Base-by-base conservation (phyloP, 306 rosid species). In the Medicago arabica region DNA sequence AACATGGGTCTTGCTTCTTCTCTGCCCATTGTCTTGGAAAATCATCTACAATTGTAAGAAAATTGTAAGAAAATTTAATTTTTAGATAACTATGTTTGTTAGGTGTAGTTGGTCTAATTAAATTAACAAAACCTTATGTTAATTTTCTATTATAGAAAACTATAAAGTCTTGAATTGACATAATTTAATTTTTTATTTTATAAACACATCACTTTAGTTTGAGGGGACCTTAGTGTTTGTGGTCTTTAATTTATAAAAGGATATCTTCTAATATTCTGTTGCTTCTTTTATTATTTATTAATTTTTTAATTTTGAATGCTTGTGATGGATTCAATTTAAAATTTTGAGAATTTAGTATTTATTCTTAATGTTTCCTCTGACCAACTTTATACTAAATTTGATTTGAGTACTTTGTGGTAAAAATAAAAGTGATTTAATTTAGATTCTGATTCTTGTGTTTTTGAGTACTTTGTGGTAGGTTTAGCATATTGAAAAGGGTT, bases 21-120 rank as follows among this genome's bases (percentile, higher is more conserved):
- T 70, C 18, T 44, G 21, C 79, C 78, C 73, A 62, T 76, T 84
- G 73, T 83, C 78, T 85, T 76, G 88, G 89, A 85, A 39, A 13
- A 5, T 82, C 77, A 34, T 83, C 64, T 18, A 36, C 72, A 25
- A 44, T 75, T 75, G 25, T 78, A 41, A 66, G 67, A 77, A 64
- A 19, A 9, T 19, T 6, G 7, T 28, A 14, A 28, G n/a, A 6
- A 31, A 4, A 31, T 61, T 60, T 60, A 31, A 8, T 61, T 31
- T 60, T 28, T 12, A 7, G 8, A 13, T 60, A 28, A 28, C 66
- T 23, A 19, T 69, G 54, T 67, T 41, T 50, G 34, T 75, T 59
- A 75, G 82, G 67, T 72, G 6, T 28, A 63, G 67, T 67, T 76
- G 36, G 9, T 64, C 40, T 50, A 8, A n/a, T 31, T 23, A 21